Evolutionary conservation across 768 basidiomycete species (phyloP).

Genomic region (Collybia mongolica): DNA sequence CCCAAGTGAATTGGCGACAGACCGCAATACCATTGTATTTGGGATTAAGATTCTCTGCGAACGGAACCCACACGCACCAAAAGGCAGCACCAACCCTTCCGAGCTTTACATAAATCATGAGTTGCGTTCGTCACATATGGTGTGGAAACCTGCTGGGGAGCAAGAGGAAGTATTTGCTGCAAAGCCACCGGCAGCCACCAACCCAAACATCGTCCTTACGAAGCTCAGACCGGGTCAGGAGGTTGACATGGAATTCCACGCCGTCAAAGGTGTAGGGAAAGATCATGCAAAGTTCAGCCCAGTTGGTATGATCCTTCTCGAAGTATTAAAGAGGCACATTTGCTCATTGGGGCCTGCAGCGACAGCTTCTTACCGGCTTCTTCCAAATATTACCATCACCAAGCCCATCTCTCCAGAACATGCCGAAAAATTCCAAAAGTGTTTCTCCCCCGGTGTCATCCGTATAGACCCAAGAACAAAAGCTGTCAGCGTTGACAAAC

Average conservation of each 20-base stretch:
- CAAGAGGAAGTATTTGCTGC: constrained; percentile 61
- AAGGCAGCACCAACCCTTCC: constrained; percentile 51
- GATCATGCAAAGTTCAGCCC: constrained; percentile 97
- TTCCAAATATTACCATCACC: constrained; percentile 78
- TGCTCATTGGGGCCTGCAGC: constrained; percentile 41
- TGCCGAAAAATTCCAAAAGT: constrained; percentile 79
- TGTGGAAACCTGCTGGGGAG: constrained; percentile 82
- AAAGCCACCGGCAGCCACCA: constrained; percentile 62
- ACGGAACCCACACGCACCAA: constrained; percentile 54
- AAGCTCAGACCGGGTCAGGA: constrained; percentile 92
- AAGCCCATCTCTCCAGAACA: constrained; percentile 78
- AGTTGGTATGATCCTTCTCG: constrained; percentile 58
- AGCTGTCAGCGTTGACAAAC: constrained; percentile 58
- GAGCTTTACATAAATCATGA: constrained; percentile 74
- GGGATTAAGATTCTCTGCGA: constrained; percentile 66
- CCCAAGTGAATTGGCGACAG: constrained; percentile 66
- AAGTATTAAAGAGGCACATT: background rate
- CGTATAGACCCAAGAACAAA: constrained; percentile 57
- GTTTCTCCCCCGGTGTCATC: constrained; percentile 86
- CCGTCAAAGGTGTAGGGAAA: constrained; percentile 88
- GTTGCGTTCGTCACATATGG: constrained; percentile 63
- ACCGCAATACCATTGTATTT: constrained; percentile 92
- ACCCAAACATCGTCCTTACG: constrained; percentile 82
- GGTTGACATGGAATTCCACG: constrained; percentile 84
- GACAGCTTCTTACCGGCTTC: constrained; percentile 91